Conservation (phyloP, 2,329 filamentous ascomycete genomes). For the Epichloe typhina region DNA sequence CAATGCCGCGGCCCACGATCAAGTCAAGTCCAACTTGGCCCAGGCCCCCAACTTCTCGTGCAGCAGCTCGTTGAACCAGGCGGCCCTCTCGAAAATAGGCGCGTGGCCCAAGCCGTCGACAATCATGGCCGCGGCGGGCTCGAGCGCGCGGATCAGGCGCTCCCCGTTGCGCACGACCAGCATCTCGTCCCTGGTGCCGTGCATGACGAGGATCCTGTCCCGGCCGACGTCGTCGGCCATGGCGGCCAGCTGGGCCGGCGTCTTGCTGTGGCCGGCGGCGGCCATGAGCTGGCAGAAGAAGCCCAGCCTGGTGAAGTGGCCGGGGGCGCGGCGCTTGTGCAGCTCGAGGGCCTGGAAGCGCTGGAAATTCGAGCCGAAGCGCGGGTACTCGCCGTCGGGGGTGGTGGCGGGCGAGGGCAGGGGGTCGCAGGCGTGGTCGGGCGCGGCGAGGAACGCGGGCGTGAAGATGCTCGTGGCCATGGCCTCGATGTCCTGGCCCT, state of each 20-base stretch:
- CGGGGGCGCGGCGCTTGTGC: slow-evolving; percentile 49
- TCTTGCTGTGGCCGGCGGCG: slow-evolving; percentile 70
- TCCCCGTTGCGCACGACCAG: slow-evolving; percentile 57
- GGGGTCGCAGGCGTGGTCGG: slow-evolving; percentile 37
- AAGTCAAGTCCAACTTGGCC: slow-evolving; percentile 19
- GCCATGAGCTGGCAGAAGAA: slow-evolving; percentile 70
- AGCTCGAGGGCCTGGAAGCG: slow-evolving; percentile 72
- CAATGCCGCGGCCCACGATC: too few species aligned
- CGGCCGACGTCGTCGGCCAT: slow-evolving; percentile 59
- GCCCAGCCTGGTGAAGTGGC: slow-evolving; percentile 49
- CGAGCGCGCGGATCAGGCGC: slow-evolving; percentile 51
- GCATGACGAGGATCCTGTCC: slow-evolving; percentile 62
- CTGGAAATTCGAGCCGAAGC: slow-evolving; percentile 65
- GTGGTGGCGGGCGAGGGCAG: slow-evolving; percentile 33
- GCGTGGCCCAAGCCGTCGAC: slow-evolving; percentile 67
- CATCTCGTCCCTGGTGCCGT: slow-evolving; percentile 68
- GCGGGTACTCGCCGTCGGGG: slow-evolving; percentile 27
- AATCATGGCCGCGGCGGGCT: slow-evolving; percentile 47
- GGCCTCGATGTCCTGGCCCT: slow-evolving; percentile 52
- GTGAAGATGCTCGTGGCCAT: slow-evolving; percentile 56
- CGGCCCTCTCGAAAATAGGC: slow-evolving; percentile 54
- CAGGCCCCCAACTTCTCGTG: slow-evolving; percentile 40
- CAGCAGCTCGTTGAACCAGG: slow-evolving; percentile 54
- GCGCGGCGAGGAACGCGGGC: slow-evolving; percentile 43
- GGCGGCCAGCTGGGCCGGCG: slow-evolving; percentile 44